Conservation (phyloP, 2,329 filamentous ascomycete species). For the Fusarium sp. region DNA sequence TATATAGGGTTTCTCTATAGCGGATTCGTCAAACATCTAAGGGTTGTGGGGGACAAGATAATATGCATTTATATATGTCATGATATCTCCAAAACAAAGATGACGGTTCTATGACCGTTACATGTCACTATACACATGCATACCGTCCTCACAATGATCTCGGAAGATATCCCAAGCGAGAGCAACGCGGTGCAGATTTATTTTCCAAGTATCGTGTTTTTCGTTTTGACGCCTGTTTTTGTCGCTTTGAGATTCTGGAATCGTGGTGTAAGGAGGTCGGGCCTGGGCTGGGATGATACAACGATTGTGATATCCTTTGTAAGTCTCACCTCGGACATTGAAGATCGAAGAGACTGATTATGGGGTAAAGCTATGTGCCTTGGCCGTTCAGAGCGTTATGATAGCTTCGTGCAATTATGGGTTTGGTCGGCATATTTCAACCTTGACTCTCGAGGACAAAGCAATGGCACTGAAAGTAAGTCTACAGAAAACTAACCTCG, state of each 20-base stretch:
- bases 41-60: not conserved
- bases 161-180: conserved; percentile 50
- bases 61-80: not conserved
- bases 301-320: conserved; percentile 60
- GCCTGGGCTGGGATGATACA: conserved; percentile 59
- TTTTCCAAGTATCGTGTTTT: conserved; percentile 59
- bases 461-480: conserved; percentile 55
- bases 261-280: conserved; percentile 54
- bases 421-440: conserved; percentile 58
- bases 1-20: not conserved
- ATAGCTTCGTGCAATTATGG: conserved; percentile 58
- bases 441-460: conserved; percentile 52
- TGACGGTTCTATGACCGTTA: not conserved
- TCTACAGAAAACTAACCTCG: not conserved
- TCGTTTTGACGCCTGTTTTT: conserved; percentile 58
- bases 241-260: conserved; percentile 57
- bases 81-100: not conserved
- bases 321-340: conserved; percentile 12
- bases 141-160: conserved; percentile 40
- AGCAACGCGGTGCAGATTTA: conserved; percentile 57
- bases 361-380: conserved; percentile 51
- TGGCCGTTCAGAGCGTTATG: conserved; percentile 56
- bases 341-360: not conserved
- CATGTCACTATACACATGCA: conserved; percentile 9
- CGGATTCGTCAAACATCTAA: not conserved